Percentiles rank a stretch among this genome's conserved stretches.
Conservation (phyloP, 805 yeast genomes). For the Barnettozyma californica region DNA sequence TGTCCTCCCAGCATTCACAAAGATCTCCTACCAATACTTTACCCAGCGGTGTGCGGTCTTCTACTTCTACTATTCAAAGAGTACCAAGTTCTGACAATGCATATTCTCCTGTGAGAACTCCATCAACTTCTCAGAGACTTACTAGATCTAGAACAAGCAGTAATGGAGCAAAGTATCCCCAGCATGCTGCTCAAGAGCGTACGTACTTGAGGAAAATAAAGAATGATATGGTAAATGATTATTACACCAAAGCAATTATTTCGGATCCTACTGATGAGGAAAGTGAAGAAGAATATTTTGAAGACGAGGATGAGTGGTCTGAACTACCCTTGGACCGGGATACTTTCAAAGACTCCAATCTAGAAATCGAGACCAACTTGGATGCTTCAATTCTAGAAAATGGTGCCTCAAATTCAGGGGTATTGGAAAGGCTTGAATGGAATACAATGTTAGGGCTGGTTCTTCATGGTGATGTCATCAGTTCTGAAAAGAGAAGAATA, state of each 20-base stretch:
- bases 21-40: slow-evolving; percentile 20
- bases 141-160: slow-evolving; percentile 19
- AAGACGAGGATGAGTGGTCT: slow-evolving; percentile 24
- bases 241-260: slow-evolving; percentile 62
- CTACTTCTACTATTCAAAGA: slow-evolving; percentile 16
- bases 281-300: slow-evolving; percentile 22
- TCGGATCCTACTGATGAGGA: slow-evolving; percentile 32
- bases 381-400: slow-evolving; percentile 18
- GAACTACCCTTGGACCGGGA: slow-evolving; percentile 7
- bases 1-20: slow-evolving; percentile 8
- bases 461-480: slow-evolving; percentile 90
- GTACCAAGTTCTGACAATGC: slow-evolving; percentile 17
- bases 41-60: slow-evolving; percentile 14
- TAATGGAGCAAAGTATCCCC: slow-evolving; percentile 21
- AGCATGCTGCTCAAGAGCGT: slow-evolving; percentile 50
- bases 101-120: slow-evolving; percentile 24
- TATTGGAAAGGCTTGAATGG: slow-evolving; percentile 87
- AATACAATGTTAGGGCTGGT: slow-evolving; percentile 89
- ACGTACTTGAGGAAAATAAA: slow-evolving; percentile 58
- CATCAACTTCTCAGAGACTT: slow-evolving; percentile 17
- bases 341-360: slow-evolving; percentile 34
- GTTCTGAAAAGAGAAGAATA: slow-evolving; percentile 79
- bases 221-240: slow-evolving; percentile 61
- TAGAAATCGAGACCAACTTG: slow-evolving; percentile 41
- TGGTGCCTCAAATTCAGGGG: slow-evolving; percentile 30